phyloP scores from a whole-genome alignment of 192 early-diverging fungal species.

The Backusella parvicylindrica region DNA sequence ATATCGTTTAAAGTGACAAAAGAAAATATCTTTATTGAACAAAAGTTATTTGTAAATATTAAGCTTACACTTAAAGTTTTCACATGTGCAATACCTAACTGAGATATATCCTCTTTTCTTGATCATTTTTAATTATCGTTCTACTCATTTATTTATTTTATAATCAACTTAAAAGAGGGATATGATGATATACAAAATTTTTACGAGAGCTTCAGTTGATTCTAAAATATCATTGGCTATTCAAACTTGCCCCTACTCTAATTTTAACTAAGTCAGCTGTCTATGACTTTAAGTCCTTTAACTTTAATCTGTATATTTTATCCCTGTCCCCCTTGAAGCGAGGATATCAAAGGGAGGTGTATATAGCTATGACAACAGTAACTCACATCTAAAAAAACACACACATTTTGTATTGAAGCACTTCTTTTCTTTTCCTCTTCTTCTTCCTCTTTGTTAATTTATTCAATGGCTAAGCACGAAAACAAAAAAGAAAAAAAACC shows the following conservation, averaged over 20 bases:
- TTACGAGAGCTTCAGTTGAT: neutral
- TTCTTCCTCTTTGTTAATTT: neutral
- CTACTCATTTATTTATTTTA: neutral
- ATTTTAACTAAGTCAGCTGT: neutral
- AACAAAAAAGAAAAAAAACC: neutral
- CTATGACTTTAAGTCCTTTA: neutral
- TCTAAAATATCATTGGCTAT: neutral
- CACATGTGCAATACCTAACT: neutral
- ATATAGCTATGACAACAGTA: neutral
- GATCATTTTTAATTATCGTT: neutral
- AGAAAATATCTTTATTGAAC: neutral
- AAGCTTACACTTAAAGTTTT: neutral
- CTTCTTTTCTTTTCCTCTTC: neutral
- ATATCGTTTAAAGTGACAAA: neutral
- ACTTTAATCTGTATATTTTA: neutral
- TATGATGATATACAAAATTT: neutral
- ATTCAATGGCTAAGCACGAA: neutral
- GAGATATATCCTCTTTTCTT: neutral
- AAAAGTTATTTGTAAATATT: no score
- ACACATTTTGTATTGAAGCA: neutral
- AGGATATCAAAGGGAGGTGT: neutral
- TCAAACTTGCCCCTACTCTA: neutral
- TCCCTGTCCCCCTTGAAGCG: neutral
- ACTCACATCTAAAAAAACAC: neutral
- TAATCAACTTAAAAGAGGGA: neutral